These are phyloP conservation scores for Alloascoidea africana DNA, from an alignment of 805 yeast species.

Conservation along the genomic window DNA sequence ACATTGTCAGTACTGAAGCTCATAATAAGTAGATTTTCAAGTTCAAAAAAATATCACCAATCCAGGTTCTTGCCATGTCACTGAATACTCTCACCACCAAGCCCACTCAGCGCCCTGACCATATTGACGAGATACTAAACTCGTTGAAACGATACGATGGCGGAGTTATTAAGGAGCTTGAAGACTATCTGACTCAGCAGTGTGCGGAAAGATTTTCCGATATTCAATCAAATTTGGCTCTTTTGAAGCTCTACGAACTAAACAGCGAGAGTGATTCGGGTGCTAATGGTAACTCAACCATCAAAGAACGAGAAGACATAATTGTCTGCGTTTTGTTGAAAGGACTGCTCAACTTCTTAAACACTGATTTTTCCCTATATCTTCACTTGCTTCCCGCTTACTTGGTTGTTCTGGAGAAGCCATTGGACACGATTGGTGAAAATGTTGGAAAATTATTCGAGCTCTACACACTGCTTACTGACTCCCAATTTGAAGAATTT, in stretches of 20 bases:
- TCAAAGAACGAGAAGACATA: constrained; percentile 21
- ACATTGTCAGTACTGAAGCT: too few species aligned
- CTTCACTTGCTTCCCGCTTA: constrained; percentile 29
- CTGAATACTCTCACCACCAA: constrained; percentile 19
- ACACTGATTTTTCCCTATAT: constrained; percentile 27
- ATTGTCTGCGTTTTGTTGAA: constrained; percentile 24
- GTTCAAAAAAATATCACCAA: too few species aligned
- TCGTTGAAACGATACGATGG: constrained; percentile 29
- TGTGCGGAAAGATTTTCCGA: constrained; percentile 22
- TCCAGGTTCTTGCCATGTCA: too few species aligned
- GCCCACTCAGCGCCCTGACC: constrained; percentile 24
- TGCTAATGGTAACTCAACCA: too few species aligned
- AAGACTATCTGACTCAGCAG: constrained; percentile 27
- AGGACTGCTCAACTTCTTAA: constrained; percentile 24
- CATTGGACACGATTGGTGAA: constrained; percentile 11
- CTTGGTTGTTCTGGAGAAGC: constrained; percentile 12
- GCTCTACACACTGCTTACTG: constrained; percentile 15
- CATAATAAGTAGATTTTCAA: too few species aligned
- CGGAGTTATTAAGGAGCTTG: constrained; percentile 25
- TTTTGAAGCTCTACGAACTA: constrained; percentile 26
- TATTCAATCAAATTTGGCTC: constrained; percentile 28
- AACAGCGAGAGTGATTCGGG: constrained; percentile 18
- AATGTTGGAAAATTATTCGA: constrained; percentile 14
- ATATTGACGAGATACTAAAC: constrained; percentile 23
- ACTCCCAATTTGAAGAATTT: constrained; percentile 16